Evolutionary conservation across 148 eudicot species (phyloP).

Genomic region (Silene uniflora): DNA sequence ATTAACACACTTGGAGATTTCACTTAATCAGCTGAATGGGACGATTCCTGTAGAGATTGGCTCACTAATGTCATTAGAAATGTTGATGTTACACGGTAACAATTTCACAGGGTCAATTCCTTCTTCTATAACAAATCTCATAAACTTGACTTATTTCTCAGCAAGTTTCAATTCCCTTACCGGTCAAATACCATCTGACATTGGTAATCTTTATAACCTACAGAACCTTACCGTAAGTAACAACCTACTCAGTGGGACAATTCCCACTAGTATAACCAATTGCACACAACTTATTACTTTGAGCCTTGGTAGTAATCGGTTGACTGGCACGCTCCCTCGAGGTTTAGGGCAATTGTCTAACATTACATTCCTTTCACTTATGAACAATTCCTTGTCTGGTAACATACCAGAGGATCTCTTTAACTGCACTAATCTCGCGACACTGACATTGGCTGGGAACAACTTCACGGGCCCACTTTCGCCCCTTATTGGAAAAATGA

Average conservation of each 20-base stretch:
- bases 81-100: conserved; percentile 63
- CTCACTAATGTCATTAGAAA: conserved; percentile 45
- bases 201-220: conserved; percentile 61
- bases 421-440: conserved; percentile 50
- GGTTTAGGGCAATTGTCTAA: conserved; percentile 52
- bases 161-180: conserved; percentile 57
- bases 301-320: conserved; percentile 33
- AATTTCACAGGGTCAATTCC: conserved; percentile 65
- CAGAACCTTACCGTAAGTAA: conserved; percentile 38
- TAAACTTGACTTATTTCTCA: conserved; percentile 55
- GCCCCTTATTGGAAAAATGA: conserved; percentile 48
- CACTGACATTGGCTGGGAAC: conserved; percentile 38
- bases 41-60: conserved; percentile 48
- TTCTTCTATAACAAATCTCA: conserved; percentile 45
- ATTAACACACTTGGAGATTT: conserved; percentile 54
- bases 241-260: conserved; percentile 55
- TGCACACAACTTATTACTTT: conserved; percentile 53
- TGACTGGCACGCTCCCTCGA: conserved; percentile 57
- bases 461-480: conserved; percentile 49
- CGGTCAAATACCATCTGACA: conserved; percentile 63
- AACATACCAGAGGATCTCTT: conserved; percentile 72
- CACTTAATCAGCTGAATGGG: conserved; percentile 56
- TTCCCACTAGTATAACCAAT: conserved; percentile 63
- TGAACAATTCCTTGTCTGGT: conserved; percentile 50
- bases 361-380: conserved; percentile 52